Base-by-base conservation (phyloP, 129 eudicot species). In the Centaurea solstitialis region DNA sequence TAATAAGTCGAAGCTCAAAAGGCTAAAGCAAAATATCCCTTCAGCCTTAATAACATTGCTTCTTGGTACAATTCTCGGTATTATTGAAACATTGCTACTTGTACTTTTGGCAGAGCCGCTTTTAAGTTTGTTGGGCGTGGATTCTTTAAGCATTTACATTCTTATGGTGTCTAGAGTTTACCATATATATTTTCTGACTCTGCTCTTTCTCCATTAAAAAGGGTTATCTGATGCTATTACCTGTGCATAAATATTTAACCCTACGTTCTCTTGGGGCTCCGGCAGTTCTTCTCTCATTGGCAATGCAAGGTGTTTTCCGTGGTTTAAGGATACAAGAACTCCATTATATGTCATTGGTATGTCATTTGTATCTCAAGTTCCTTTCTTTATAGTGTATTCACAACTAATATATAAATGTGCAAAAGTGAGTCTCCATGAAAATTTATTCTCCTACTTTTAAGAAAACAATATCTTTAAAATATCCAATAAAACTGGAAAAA, bases 271-370 rank as follows among this genome's bases (percentile, higher is more conserved):
- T 92, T 5, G 94, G 97, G 35, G 94, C 99, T 41, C 99, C 99
- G 0, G 99, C 99, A 2, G 99, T 92, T 76, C 97, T 92, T 20
- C 94, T 92, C 50, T 94, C 99, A 13, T 85, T 94, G 64, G 97
- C 98, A 7, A 92, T 94, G 98, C 97, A 94, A 85, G 97, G 98
- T 12, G 86, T 94, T 33, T 94, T 94, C 68, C 98, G 97, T 17
- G 98, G 98, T 41, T 92, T 94, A 94, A 89, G 77, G 98, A 94
- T 70, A 94, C 98, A 7, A 89, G 81, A 82, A 94, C 98, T 74
- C 94, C 98, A 22, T 85, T 94, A 73, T 94, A 90, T 73, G 98
- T 97, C 85, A 92, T 90, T 23, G 93, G 97, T 94, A 89, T 41
- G 7, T 20, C 73, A 9, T 26, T 64, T 74, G 9, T 28, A 40